Evolutionary conservation across 768 basidiomycete genomes (phyloP), one percentile per base, ranked within the genome.

Genomic region (Clitopilus hobsonii): DNA sequence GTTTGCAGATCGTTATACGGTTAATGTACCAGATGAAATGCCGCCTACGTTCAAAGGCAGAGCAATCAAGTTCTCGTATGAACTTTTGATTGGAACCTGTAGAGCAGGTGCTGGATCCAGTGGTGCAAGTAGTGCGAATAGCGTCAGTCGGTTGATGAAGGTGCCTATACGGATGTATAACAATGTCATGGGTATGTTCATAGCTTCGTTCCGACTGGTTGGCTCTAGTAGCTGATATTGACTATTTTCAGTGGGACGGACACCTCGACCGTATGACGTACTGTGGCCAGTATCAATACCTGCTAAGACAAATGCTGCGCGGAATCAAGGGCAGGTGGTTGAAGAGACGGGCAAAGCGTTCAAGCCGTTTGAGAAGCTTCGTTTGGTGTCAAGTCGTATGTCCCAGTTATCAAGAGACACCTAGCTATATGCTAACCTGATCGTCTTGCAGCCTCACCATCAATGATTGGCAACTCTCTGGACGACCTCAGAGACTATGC

Each of bases 131-230:
- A 74, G 73, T 41, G 73, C 69, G 29, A 80, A 75, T 58, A 83
- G 82, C 61, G 74, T 76, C 54, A 89, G 90, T 68, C 74, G 85
- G 28, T 81, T 94, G 2, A 91, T 96, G 88, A 90, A 89, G 51
- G 88, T 98, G 1, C 96, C 96, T 0, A 87, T 99, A 45, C 75
- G 94, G 22, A 77, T 98, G 5, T 98, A 97, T 71, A 94, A 92
- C 55, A 77, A 94, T 59, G 90, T 97, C 55, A 74, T 82, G 47
- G 83, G 94, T 48, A 38, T 29, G 24, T 28, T 49, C n/a, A n/a
- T n/a, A n/a, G n/a, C n/a, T n/a, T n/a, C n/a, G n/a, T n/a, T n/a
- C n/a, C n/a, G n/a, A n/a, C n/a, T n/a, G n/a, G 51, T 18, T 24
- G 16, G 24, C 18, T 45, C 51, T 27, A 38, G 30, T 60, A 20